Conservation (phyloP, 306 rosid genomes). For the Acmispon strigosus region DNA sequence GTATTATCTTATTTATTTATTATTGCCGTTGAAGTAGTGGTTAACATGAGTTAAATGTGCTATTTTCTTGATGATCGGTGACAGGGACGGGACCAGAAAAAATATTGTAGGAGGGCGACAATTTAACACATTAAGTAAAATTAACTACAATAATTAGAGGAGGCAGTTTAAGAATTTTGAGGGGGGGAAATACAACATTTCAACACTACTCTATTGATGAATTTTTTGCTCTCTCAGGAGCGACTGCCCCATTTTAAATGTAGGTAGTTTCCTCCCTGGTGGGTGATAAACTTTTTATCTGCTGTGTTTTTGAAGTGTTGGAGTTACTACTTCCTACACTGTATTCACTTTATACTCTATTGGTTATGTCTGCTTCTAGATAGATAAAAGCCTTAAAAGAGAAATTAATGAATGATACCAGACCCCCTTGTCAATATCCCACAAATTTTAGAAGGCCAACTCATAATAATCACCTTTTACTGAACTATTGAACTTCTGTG, state of each 20-base stretch:
- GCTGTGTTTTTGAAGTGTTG: conserved; percentile 3
- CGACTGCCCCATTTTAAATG: too few species aligned
- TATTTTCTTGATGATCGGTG: background rate
- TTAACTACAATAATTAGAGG: too few species aligned
- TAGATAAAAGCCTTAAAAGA: background rate
- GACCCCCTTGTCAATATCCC: background rate
- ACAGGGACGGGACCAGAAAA: too few species aligned
- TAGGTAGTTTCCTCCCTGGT: background rate
- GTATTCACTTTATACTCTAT: background rate
- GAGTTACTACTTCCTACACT: background rate
- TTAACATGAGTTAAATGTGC: background rate
- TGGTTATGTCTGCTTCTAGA: background rate
- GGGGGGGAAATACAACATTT: too few species aligned
- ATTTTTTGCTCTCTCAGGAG: too few species aligned
- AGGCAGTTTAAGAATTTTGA: too few species aligned
- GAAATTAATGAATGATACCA: background rate
- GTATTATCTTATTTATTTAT: background rate
- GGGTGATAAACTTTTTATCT: background rate
- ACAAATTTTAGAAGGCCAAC: background rate
- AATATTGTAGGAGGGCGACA: too few species aligned
- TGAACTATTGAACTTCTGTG: conserved; percentile 9
- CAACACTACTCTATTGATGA: too few species aligned
- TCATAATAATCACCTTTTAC: background rate
- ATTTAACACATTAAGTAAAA: too few species aligned
- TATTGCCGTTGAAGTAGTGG: background rate